Conservation (phyloP, 306 rosid genomes). For the Spatholobus suberectus region DNA sequence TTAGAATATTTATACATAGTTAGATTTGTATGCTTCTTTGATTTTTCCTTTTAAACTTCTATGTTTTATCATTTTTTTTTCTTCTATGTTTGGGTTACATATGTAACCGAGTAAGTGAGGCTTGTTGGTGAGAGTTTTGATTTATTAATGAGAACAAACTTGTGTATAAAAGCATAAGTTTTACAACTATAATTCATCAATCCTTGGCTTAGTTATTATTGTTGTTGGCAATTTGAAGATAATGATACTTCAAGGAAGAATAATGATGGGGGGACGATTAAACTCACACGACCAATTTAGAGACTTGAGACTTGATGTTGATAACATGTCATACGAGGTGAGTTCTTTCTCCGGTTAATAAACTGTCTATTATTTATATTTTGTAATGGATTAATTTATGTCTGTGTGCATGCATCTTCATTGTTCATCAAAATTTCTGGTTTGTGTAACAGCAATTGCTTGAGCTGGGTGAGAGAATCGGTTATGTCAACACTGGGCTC, state of each 20-base stretch:
- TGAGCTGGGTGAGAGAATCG: slow-evolving; percentile 90
- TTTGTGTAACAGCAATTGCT: slow-evolving; percentile 72
- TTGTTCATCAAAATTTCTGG: slow-evolving; percentile 22
- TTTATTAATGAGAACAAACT: slow-evolving; percentile 8
- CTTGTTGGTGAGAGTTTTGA: slow-evolving; percentile 15
- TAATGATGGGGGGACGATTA: slow-evolving; percentile 76
- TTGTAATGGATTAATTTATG: background rate
- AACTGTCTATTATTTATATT: background rate
- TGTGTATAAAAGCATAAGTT: background rate
- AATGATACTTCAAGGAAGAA: slow-evolving; percentile 77
- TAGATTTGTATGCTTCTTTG: background rate
- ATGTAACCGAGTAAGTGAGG: background rate
- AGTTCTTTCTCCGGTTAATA: background rate
- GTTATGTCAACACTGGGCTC: slow-evolving; percentile 87
- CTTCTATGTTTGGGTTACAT: slow-evolving; percentile 9
- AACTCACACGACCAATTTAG: slow-evolving; percentile 74
- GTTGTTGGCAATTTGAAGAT: slow-evolving; percentile 60
- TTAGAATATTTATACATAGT: slow-evolving; percentile 12
- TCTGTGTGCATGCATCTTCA: background rate
- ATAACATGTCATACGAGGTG: slow-evolving; percentile 94
- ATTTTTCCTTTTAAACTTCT: background rate
- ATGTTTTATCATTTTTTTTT: background rate
- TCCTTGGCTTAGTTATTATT: slow-evolving; percentile 2
- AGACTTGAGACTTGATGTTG: slow-evolving; percentile 93
- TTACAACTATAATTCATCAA: background rate